A percentile compares a stretch with the other conserved stretches of the same genome.
Conservation (phyloP, 345 rosid species). For the Geranium rotundifolium region DNA sequence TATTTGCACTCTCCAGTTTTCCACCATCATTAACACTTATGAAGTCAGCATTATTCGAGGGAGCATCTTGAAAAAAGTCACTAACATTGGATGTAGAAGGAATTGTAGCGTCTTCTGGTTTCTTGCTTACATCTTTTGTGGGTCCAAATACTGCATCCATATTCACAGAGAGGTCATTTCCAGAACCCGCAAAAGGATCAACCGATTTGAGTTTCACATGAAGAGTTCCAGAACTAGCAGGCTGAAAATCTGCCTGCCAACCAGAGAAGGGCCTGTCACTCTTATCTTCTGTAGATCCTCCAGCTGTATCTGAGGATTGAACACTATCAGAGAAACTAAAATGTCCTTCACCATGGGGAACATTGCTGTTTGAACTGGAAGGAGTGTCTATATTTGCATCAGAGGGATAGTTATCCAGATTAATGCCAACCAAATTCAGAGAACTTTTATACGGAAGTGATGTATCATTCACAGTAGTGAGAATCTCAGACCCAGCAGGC, state of each 20-base stretch:
- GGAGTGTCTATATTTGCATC: constrained; percentile 24
- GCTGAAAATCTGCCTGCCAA: constrained; percentile 15
- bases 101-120: neutral
- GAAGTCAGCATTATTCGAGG: constrained; percentile 1
- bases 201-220: constrained; percentile 1
- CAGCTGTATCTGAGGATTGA: constrained; percentile 22
- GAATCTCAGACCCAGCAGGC: constrained; percentile 32
- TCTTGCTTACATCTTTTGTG: constrained; percentile 3
- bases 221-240: constrained; percentile 5
- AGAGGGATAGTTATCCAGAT: constrained; percentile 31
- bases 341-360: constrained; percentile 17
- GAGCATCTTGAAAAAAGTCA: constrained; percentile 12
- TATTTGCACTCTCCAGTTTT: constrained; percentile 5
- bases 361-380: constrained; percentile 16
- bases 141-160: constrained; percentile 15
- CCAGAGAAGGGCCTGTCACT: constrained; percentile 2
- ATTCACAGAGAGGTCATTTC: constrained; percentile 7
- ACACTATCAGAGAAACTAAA: constrained; percentile 33
- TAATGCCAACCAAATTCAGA: constrained; percentile 39
- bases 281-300: constrained; percentile 13
- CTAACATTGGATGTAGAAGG: constrained; percentile 8
- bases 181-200: constrained; percentile 9
- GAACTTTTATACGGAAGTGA: constrained; percentile 15
- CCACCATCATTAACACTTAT: constrained; percentile 16
- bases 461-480: constrained; percentile 13